Percentiles rank a stretch among this genome's conserved stretches.
Evolutionary conservation across 2,329 filamentous ascomycete species (phyloP).

Genomic region (Xylariaceae sp.): DNA sequence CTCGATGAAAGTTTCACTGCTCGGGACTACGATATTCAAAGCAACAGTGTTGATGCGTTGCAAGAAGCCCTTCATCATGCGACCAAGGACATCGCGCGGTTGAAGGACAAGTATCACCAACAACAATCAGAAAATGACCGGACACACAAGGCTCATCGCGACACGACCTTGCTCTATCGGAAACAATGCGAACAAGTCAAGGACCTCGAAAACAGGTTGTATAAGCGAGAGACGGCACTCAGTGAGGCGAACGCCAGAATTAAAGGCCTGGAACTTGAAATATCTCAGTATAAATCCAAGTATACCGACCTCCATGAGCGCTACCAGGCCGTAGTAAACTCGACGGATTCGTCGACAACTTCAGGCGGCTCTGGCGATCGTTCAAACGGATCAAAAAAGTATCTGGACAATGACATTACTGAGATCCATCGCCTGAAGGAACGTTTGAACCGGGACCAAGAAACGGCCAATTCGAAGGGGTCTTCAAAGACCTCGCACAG

Average conservation of each 20-base stretch:
- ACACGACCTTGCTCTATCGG: conserved; percentile 2
- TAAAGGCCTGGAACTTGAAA: neutral
- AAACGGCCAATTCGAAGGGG: conserved; percentile 5
- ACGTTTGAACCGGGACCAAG: conserved; percentile 15
- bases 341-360: neutral
- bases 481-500: conserved; percentile 13
- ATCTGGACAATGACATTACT: conserved; percentile 5
- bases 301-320: conserved; percentile 10
- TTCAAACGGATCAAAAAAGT: conserved; percentile 3
- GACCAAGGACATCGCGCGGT: conserved; percentile 15
- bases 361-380: conserved; percentile 11
- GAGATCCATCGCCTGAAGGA: conserved; percentile 15
- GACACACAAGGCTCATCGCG: conserved; percentile 6
- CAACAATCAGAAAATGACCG: conserved; percentile 3
- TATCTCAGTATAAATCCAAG: conserved; percentile 4
- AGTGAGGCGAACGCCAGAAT: conserved; percentile 10
- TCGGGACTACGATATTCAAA: conserved; percentile 18
- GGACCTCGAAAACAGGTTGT: conserved; percentile 10
- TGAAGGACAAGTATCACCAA: conserved; percentile 8
- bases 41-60: conserved; percentile 17
- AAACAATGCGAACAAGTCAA: neutral
- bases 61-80: conserved; percentile 15
- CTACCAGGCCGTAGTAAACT: conserved; percentile 6
- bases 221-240: conserved; percentile 15
- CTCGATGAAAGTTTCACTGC: conserved; percentile 28